Evolutionary conservation across 2,329 filamentous ascomycete species (phyloP).

Genomic region (Fusarium clavum): DNA sequence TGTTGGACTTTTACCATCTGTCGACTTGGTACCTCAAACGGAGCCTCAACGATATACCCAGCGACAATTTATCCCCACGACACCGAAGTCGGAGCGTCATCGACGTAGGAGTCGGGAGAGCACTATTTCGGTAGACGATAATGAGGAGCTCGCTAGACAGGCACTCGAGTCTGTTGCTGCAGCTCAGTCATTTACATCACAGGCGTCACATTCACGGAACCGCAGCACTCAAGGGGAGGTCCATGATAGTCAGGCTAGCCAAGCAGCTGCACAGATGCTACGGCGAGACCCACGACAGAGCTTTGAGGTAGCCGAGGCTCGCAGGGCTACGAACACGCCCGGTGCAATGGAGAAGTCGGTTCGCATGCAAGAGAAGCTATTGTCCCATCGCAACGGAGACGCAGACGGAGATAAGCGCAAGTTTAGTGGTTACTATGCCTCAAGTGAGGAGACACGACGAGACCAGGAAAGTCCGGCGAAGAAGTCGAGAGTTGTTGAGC

Average conservation of each 20-base stretch:
- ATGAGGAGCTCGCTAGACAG: conserved; percentile 67
- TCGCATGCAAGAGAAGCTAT: conserved; percentile 64
- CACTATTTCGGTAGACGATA: conserved; percentile 80
- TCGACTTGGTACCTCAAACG: conserved; percentile 70
- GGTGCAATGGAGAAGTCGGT: conserved; percentile 57
- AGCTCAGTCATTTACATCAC: conserved; percentile 50
- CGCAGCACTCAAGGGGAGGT: conserved; percentile 61
- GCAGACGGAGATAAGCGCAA: conserved; percentile 64
- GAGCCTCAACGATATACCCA: conserved; percentile 63
- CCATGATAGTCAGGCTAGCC: conserved; percentile 80
- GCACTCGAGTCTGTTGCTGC: conserved; percentile 66
- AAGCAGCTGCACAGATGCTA: conserved; percentile 80
- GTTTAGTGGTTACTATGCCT: conserved; percentile 52
- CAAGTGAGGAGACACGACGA: conserved; percentile 50
- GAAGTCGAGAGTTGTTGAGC: conserved; percentile 60
- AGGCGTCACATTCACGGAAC: conserved; percentile 43
- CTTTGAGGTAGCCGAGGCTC: conserved; percentile 61
- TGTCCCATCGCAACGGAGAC: conserved; percentile 58
- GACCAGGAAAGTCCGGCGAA: conserved; percentile 62
- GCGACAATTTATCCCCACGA: conserved; percentile 58
- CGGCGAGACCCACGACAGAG: conserved; percentile 68
- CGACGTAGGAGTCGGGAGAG: conserved; percentile 82
- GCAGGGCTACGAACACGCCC: conserved; percentile 60
- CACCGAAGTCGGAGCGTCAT: conserved; percentile 56
- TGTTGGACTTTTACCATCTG: conserved; percentile 69